Evolutionary conservation across 1,139 yeast genomes (phyloP), one percentile per base, ranked within the genome.

Genomic region (Taiozyma onychis): DNA sequence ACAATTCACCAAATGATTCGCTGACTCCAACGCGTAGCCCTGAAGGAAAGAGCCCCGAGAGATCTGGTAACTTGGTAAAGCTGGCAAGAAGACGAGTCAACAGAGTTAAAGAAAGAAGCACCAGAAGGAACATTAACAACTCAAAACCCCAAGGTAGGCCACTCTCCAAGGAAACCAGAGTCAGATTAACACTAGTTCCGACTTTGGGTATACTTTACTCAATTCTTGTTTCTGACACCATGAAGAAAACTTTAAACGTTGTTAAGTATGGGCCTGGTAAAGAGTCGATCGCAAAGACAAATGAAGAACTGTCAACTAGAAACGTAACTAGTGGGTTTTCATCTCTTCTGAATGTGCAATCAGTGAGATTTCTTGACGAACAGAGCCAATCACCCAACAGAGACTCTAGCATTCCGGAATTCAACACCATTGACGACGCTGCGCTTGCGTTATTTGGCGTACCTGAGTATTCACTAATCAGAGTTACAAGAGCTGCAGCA

Each of bases 401-500:
- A 65, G 66, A 54, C 53, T 64, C 27, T 69, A 68, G 16, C 69
- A 70, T 52, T 14, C 73, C 79, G 0, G 72, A 77, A 4, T 79
- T 75, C 60, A 70, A 71, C 48, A 66, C 75, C 4, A 70, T 79
- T 35, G 73, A 75, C 53, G 74, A 77, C 0, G 83, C 83, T 0
- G 69, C 78, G 1, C 66, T 65, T 43, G 61, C 69, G 5, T 59
- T 77, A 10, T 79, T 78, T 58, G 72, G 73, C 1, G 48, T 70
- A 9, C 63, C 64, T 8, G 71, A 73, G 16, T 79, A 70, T 59
- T 70, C 81, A 0, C 58, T 79, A 28, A 68, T 79, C 8, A 65
- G 85, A 50, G 76, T 79, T 6, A 78, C 84, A 1, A 66, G 83
- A 51, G 78, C 82, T 2, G 78, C 83, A 7, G 76, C 81, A 6